Evolutionary conservation across 73 alveolate species (phyloP), one percentile per base, ranked within the genome.

Genomic region (Paramecium biaurelia): DNA sequence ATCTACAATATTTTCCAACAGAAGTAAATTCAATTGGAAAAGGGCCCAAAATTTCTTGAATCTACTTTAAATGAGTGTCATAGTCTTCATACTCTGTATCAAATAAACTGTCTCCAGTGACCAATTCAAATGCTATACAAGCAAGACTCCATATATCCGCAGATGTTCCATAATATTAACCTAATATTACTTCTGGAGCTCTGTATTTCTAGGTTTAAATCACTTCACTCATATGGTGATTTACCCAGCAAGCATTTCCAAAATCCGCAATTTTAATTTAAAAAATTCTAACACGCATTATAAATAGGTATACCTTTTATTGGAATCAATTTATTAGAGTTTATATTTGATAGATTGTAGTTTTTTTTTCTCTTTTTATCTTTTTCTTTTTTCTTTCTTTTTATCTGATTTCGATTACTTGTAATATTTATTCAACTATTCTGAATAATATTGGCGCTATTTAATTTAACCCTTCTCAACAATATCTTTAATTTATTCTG

Each of bases 191-290:
- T 43, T 84, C 92, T 24, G 92, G 92, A 49, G 92, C 86, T 34
- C 92, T 38, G 56, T 84, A 84, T 9, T 49, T 56, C n/a, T 26
- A 38, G 24, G 93, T 67, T 47, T 92, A 20, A 30, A 37, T 95
- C 76, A 94, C 93, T 28, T 96, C 93, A 38, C 96, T 86, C 68
- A 94, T 57, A 85, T 95, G 98, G 74, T 95, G 89, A 53, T 92
- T 79, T n/a, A 92, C 85, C 57, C 56, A 92, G 20, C 95, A 92
- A 35, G 93, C 56, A 23, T 85, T 82, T 0, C 95, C 95, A 23
- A 92, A 85, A 53, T 92, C 95, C 94, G 98, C 68, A 95, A 97
- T 92, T 98, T 97, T 43, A 93, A 93, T 70, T 95, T 89, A 57
- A 96, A 89, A 85, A 92, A 98, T 74, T 12, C 59, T 34, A 12